Base-by-base conservation (phyloP, 1,139 yeast species). In the Geotrichum candidum region DNA sequence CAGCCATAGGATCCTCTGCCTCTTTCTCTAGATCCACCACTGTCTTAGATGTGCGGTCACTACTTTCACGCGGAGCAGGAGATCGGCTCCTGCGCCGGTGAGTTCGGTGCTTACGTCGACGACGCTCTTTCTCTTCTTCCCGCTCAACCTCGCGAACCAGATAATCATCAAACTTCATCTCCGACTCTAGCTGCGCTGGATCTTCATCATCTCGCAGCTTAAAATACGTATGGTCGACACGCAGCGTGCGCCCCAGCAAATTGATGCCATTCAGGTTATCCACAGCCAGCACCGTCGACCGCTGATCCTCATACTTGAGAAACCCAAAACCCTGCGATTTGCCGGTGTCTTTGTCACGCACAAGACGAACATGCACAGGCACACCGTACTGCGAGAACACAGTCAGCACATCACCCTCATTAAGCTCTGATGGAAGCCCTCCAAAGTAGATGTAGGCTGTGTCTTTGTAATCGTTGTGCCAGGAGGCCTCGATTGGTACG, bases 341-440 rank as follows among this genome's bases (percentile, higher is more conserved):
- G 1, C 92, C 91, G 0, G 89, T 81, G 2, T 83, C 83, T 63
- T 78, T 78, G 70, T 90, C 94, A 63, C 91, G 80, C n/a, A 84
- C 80, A 62, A 94, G 76, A 62, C 87, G 84, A 51, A 92, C 73
- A 70, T 88, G 91, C 0, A 89, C 87, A 0, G 97, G 97, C 33
- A 86, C 81, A 0, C 99, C 99, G 73, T 82, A 94, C 72, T 94
- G 98, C 3, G 97, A 88, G 71, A 94, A 94, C 51, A 92, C 83
- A 0, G 85, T 81, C 11, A 91, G 70, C 1, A 94, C 74, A 70
- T 94, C 98, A 53, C 85, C 85, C 69, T 89, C 96, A 10, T 84
- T 83, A 52, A 91, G 72, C 55, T 82, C 82, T 23, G 69, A 75
- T 13, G 91, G 87, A 25, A 94, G 73, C n/a, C 88, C 85, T 0